Evolutionary conservation across 768 basidiomycete species (phyloP).

Genomic region (Panellus pusillus): DNA sequence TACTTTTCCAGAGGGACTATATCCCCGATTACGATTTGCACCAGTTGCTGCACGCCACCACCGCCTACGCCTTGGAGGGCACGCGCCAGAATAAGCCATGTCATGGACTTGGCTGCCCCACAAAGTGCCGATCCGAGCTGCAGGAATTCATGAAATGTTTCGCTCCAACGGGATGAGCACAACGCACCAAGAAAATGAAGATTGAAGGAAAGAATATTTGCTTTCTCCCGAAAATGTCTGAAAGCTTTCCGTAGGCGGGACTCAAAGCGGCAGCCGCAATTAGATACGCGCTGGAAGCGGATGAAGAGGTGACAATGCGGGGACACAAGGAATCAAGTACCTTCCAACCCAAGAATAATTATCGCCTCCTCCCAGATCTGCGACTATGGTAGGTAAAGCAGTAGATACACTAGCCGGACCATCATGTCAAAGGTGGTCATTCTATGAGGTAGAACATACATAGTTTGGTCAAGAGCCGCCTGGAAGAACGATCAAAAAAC

Average conservation of each 20-base stretch:
- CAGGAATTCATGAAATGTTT: neutral
- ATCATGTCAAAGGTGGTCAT: too few species aligned
- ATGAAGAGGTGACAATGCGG: neutral
- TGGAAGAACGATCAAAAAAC: too few species aligned
- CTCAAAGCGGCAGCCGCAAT: conserved; percentile 22
- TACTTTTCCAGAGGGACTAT: conserved; percentile 33
- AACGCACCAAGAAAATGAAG: conserved; percentile 24
- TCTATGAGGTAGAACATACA: too few species aligned
- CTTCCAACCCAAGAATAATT: conserved; percentile 38
- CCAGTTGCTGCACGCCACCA: conserved; percentile 31
- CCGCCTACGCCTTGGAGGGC: conserved; percentile 32
- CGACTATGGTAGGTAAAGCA: neutral
- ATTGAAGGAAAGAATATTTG: conserved; percentile 28
- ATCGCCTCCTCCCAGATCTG: conserved; percentile 15
- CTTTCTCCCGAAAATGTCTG: conserved; percentile 32
- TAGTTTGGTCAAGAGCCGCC: too few species aligned
- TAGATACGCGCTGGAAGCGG: neutral
- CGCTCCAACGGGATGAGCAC: neutral
- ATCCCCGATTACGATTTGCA: conserved; percentile 39
- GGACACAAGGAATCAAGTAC: neutral
- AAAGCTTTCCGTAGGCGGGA: conserved; percentile 22
- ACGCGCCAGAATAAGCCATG: conserved; percentile 38
- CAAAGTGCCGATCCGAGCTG: conserved; percentile 38
- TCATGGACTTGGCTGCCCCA: conserved; percentile 37
- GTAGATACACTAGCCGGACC: neutral